Conservation (phyloP, 2,329 filamentous ascomycete species). For the Colletotrichum acutatum region DNA sequence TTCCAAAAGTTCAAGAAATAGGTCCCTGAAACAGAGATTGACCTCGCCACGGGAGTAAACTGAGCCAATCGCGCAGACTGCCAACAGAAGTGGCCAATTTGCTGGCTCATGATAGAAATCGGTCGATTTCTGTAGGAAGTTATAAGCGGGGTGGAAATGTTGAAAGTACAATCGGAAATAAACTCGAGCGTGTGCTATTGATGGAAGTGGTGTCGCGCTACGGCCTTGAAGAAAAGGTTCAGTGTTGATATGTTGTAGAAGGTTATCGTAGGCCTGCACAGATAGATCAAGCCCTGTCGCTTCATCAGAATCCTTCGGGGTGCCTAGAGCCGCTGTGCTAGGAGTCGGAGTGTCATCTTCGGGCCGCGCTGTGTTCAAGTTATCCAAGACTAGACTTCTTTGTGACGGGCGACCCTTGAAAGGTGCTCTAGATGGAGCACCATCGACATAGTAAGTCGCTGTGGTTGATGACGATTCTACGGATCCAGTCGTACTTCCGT, state of each 20-base stretch:
- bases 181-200: background rate
- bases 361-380: background rate
- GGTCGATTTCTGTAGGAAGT: background rate
- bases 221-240: background rate
- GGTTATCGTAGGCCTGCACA: background rate
- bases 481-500: background rate
- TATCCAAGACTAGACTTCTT: background rate
- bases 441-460: conserved; percentile 19
- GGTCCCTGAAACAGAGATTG: background rate
- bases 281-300: background rate
- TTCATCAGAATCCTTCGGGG: background rate
- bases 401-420: conserved; percentile 9
- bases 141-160: conserved; percentile 23
- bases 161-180: conserved; percentile 25
- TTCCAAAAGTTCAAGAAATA: background rate
- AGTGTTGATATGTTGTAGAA: background rate
- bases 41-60: background rate
- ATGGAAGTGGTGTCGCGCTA: background rate
- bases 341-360: background rate
- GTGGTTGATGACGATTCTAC: background rate
- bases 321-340: background rate
- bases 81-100: background rate
- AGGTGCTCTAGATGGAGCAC: conserved; percentile 9
- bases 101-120: background rate
- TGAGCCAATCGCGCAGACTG: background rate